Conservation (phyloP, 2,329 filamentous ascomycete species). For the Aspergillus quadrilineatus region DNA sequence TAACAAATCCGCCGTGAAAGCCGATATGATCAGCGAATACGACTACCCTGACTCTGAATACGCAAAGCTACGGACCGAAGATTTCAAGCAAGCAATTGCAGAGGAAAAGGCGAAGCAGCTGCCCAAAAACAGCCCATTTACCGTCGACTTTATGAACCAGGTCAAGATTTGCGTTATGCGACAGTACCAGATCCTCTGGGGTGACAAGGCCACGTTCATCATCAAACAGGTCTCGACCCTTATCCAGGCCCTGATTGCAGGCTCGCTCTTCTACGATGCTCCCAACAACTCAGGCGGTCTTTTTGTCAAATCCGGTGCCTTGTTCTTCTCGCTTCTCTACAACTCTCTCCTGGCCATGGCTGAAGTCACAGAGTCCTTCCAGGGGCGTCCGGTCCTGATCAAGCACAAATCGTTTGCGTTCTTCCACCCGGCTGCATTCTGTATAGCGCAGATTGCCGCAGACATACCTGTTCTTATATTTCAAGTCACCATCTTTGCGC, state of each 20-base stretch:
- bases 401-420: conserved; percentile 61
- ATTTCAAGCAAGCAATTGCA: conserved; percentile 55
- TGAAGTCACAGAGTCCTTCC: conserved; percentile 65
- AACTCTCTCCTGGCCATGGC: conserved; percentile 62
- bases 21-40: conserved; percentile 56
- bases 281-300: conserved; percentile 58
- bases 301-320: conserved; percentile 63
- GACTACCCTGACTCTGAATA: conserved; percentile 54
- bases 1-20: conserved; percentile 52
- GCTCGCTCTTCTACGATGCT: conserved; percentile 67
- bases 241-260: conserved; percentile 61
- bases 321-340: conserved; percentile 65
- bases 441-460: conserved; percentile 46
- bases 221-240: conserved; percentile 62
- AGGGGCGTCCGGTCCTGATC: conserved; percentile 57
- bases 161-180: conserved; percentile 57
- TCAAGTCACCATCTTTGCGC: conserved; percentile 58
- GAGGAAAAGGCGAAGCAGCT: conserved; percentile 58
- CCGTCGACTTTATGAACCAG: conserved; percentile 55
- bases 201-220: conserved; percentile 63
- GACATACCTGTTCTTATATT: conserved; percentile 58
- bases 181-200: conserved; percentile 66
- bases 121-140: conserved; percentile 56
- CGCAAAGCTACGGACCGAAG: conserved; percentile 51
- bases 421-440: conserved; percentile 54